phyloP scores from a whole-genome alignment of 2,329 filamentous ascomycete genomes.

The Verticillium longisporum region DNA sequence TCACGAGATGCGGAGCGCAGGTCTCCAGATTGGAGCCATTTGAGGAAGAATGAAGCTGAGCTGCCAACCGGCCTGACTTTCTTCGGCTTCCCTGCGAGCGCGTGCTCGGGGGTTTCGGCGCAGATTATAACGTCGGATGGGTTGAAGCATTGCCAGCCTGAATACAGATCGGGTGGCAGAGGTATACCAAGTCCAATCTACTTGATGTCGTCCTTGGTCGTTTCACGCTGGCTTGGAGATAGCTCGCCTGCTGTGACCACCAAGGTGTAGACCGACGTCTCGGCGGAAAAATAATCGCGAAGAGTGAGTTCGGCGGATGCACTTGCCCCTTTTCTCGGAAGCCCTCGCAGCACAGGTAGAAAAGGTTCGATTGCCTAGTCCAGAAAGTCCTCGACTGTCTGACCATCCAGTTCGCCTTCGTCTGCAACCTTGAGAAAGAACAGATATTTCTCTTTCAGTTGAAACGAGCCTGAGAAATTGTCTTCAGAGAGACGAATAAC shows the following conservation, averaged over 20 bases:
- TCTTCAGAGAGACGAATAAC: constrained; percentile 9
- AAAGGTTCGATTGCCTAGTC: constrained; percentile 14
- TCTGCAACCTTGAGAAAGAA: constrained; percentile 15
- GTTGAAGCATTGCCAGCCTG: constrained; percentile 8
- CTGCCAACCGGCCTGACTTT: constrained; percentile 1
- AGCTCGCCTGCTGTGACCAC: constrained; percentile 4
- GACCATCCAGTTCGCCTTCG: constrained; percentile 13
- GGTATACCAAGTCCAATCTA: constrained; percentile 3
- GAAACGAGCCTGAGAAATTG: constrained; percentile 12
- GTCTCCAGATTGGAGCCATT: constrained; percentile 4
- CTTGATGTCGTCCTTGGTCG: not conserved
- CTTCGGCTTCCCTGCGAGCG: not conserved
- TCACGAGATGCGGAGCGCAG: constrained; percentile 3
- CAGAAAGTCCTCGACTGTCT: constrained; percentile 16
- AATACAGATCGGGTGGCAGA: constrained; percentile 6
- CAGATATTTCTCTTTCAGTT: constrained; percentile 12
- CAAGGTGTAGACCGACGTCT: constrained; percentile 9
- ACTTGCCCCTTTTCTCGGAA: not conserved
- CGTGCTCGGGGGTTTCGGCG: not conserved
- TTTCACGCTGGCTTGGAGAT: not conserved
- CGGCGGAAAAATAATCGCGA: constrained; percentile 8
- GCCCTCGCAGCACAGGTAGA: constrained; percentile 5
- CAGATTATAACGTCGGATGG: constrained; percentile 5
- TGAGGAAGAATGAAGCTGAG: constrained; percentile 2
- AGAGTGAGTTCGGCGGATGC: constrained; percentile 1